These are phyloP conservation scores for Caryopteris hybrid DNA, from an alignment of 305 asterid genomes.

Conservation along the genomic window DNA sequence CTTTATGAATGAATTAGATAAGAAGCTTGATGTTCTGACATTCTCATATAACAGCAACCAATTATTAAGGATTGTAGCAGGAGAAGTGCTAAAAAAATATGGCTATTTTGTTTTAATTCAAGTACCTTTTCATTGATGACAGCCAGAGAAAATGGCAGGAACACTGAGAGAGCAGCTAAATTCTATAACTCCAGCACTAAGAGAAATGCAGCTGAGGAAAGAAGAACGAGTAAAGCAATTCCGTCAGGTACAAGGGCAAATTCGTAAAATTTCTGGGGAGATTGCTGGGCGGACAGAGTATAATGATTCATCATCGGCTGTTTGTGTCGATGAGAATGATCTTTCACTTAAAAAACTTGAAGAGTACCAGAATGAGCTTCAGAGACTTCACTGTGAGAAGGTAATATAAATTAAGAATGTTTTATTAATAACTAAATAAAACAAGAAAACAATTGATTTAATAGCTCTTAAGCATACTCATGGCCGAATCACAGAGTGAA, in stretches of 20 bases:
- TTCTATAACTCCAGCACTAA: constrained; percentile 77
- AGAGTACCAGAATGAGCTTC: constrained; percentile 86
- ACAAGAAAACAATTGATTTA: constrained; percentile 10
- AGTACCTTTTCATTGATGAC: constrained; percentile 25
- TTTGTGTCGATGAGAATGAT: constrained; percentile 60
- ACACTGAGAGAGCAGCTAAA: constrained; percentile 78
- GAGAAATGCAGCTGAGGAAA: constrained; percentile 85
- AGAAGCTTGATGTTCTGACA: constrained; percentile 1
- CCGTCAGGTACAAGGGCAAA: constrained; percentile 71
- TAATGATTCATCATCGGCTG: constrained; percentile 52
- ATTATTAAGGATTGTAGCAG: constrained; percentile 5
- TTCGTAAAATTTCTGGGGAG: constrained; percentile 78
- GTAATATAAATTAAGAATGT: constrained; percentile 28
- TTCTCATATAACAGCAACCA: neutral
- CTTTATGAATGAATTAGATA: neutral
- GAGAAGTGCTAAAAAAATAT: constrained; percentile 7
- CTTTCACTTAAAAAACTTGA: constrained; percentile 79
- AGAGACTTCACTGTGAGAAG: constrained; percentile 86
- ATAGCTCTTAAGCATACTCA: constrained; percentile 6
- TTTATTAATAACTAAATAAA: neutral
- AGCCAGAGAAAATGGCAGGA: constrained; percentile 97
- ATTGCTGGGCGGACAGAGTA: constrained; percentile 82
- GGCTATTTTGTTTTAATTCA: constrained; percentile 16
- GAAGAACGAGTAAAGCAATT: constrained; percentile 81
- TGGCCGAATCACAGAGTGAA: constrained; percentile 46